phyloP scores from a whole-genome alignment of 495 filamentous ascomycete species.

The Platismatia glauca region DNA sequence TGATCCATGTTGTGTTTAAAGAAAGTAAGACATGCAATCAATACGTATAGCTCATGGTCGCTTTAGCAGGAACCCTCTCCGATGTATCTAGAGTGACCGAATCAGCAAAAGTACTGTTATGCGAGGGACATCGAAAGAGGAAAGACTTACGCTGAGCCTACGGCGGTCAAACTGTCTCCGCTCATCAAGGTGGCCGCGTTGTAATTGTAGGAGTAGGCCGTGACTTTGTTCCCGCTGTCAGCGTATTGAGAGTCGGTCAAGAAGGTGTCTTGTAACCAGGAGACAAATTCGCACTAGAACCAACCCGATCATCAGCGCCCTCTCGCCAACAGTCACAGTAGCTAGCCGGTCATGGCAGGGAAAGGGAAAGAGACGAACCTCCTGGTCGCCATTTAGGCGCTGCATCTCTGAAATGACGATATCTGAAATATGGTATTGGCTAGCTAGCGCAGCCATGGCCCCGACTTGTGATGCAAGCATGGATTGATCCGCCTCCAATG shows the following conservation, averaged over 20 bases:
- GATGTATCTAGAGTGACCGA: background rate
- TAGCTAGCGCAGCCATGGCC: background rate
- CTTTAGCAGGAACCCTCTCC: background rate
- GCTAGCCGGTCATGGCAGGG: background rate
- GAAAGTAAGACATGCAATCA: background rate
- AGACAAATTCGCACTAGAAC: background rate
- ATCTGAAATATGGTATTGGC: background rate
- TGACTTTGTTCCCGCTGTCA: background rate
- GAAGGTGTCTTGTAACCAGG: background rate
- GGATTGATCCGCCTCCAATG: background rate
- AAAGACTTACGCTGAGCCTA: background rate
- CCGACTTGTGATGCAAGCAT: background rate
- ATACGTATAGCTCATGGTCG: background rate
- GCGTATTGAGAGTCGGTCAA: background rate
- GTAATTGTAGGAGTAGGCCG: slow-evolving; percentile 1
- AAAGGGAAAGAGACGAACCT: background rate
- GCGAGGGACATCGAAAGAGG: background rate
- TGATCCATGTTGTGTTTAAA: background rate
- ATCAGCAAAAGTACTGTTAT: background rate
- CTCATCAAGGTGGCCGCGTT: background rate
- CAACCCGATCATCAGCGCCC: background rate
- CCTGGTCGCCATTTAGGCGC: background rate
- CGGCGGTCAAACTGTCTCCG: background rate
- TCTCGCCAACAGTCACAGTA: no score
- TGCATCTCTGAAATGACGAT: background rate